Conservation (phyloP, 75 land plant genomes). For the Sequoiadendron giganteum region DNA sequence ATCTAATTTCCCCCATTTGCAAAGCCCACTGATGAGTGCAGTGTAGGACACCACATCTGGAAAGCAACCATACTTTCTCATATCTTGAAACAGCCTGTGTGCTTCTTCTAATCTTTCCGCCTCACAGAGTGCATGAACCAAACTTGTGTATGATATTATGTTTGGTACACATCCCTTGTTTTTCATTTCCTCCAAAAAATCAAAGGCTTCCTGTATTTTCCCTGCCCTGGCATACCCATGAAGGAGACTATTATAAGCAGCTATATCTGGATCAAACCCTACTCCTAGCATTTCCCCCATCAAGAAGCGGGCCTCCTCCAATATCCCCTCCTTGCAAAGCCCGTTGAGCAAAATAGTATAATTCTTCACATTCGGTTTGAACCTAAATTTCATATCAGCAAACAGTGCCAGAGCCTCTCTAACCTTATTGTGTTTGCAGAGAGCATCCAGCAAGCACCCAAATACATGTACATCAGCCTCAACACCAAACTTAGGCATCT, state of each 20-base stretch:
- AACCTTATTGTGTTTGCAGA: conserved; percentile 57
- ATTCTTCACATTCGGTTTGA: conserved; percentile 48
- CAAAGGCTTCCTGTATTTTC: conserved; percentile 54
- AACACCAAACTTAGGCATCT: conserved; percentile 64
- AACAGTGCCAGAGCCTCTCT: conserved; percentile 59
- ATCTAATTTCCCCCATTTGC: conserved; percentile 46
- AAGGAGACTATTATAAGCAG: conserved; percentile 67
- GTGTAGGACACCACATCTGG: conserved; percentile 66
- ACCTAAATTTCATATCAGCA: conserved; percentile 55
- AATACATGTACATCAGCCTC: conserved; percentile 50
- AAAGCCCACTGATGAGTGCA: conserved; percentile 65
- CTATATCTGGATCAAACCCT: conserved; percentile 66
- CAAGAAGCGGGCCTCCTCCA: conserved; percentile 66
- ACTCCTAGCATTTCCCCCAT: conserved; percentile 58
- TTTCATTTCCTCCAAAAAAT: conserved; percentile 56
- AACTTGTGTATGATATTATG: conserved; percentile 41
- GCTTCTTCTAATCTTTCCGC: conserved; percentile 57
- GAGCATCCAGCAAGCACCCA: conserved; percentile 63
- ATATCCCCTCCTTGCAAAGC: conserved; percentile 67
- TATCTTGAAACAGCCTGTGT: conserved; percentile 46
- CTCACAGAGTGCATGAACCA: conserved; percentile 66
- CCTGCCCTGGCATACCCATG: conserved; percentile 52
- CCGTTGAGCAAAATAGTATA: conserved; percentile 70
- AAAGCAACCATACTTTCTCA: conserved; percentile 41
- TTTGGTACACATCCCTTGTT: conserved; percentile 52